Evolutionary conservation across 2,329 filamentous ascomycete species (phyloP), one percentile per base, ranked within the genome.

Genomic region (Exophiala sideris): DNA sequence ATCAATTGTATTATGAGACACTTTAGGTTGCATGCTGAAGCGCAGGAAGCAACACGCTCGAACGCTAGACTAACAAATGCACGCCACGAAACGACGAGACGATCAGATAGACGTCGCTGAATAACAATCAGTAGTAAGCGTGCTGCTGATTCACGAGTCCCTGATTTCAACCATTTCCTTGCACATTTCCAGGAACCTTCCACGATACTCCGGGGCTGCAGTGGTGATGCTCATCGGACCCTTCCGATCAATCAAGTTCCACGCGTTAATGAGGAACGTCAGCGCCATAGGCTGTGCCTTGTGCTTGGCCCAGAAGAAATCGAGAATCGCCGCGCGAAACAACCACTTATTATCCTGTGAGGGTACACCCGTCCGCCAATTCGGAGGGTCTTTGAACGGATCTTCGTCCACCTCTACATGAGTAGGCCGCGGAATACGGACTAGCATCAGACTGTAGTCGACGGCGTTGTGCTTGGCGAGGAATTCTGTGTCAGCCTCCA

Each of bases 251-350:
- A 89, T 72, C 10, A 78, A 63, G 62, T 89, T 89, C 63, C 84
- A 87, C 0, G 77, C 71, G 45, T 79, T 79, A 54, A 90, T 80
- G 34, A 89, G 68, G 0, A 79, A 77, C 0, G 86, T 88, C 79
- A 89, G 80, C 1, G 81, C 74, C 66, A 79, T 81, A 0, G 87
- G 82, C 50, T 82, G 84, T 0, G 84, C 63, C 61, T 85, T 86
- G 68, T 89, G 85, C 69, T 86, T 88, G 0, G 85, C 82, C 87
- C 87, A 90, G 73, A 90, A 89, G 70, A 91, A 90, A 68, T 90
- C 87, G 33, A 90, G 73, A 11, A 90, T 70, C 0, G 85, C 79
- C 3, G 80, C 84, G 2, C 86, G 79, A 64, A 88, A 90, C 10
- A 84, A 73, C 75, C 84, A 86, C 61, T 82, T 81, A 0, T 81